Conservation (phyloP, 192 early-diverging fungal genomes). For the Irineochytrium annulatum region DNA sequence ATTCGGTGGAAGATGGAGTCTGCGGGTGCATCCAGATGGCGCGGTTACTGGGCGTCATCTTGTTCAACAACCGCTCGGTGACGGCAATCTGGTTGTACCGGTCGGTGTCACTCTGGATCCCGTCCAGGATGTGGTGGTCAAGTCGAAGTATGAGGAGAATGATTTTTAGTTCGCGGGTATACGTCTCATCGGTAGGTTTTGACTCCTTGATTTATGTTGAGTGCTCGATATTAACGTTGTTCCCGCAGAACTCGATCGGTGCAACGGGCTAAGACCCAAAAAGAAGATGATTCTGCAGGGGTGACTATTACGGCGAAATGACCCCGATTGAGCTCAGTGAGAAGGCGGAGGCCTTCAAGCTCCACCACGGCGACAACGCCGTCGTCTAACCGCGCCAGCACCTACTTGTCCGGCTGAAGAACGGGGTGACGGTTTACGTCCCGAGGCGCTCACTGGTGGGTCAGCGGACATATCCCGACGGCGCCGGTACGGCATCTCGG, state of each 20-base stretch:
- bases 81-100: conserved; percentile 70
- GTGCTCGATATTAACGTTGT: background rate
- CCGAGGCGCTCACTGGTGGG: conserved; percentile 87
- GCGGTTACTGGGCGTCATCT: conserved; percentile 95
- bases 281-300: conserved; percentile 82
- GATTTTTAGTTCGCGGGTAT: conserved; percentile 89
- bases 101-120: conserved; percentile 81
- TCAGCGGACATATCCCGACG: conserved; percentile 90
- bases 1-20: conserved; percentile 98
- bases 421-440: conserved; percentile 82
- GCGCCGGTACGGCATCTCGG: conserved; percentile 89
- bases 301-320: conserved; percentile 81
- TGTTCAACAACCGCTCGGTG: conserved; percentile 76
- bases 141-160: conserved; percentile 83
- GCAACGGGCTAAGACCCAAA: conserved; percentile 77
- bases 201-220: conserved; percentile 6
- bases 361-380: conserved; percentile 74
- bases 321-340: conserved; percentile 83
- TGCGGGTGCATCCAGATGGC: conserved; percentile 92
- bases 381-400: conserved; percentile 63
- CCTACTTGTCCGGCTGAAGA: conserved; percentile 78
- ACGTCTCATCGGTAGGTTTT: conserved; percentile 62
- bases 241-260: conserved; percentile 65
- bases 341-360: conserved; percentile 79
- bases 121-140: conserved; percentile 80